Base-by-base conservation (phyloP, 331 rosid species). In the Dryas integrifolia region DNA sequence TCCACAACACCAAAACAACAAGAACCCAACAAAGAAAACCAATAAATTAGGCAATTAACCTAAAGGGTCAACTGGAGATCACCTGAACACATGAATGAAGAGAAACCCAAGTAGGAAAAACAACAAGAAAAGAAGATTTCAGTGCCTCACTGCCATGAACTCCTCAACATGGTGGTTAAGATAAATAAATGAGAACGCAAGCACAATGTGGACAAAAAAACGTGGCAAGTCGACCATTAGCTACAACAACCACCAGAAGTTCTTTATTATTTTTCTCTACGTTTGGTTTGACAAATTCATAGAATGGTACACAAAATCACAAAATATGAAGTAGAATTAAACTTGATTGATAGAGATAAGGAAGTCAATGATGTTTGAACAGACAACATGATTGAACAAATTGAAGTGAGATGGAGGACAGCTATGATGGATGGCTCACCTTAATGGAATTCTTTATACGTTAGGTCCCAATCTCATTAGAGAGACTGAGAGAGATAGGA, bases 281-380 rank as follows among this genome's bases (percentile, higher is more conserved):
- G 80, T 74, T 35, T 3, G 60, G 84, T 76, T 84, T 82, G 85
- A 80, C 86, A 35, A 80, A 69, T 80, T 80, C 90, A 74, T 6
- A 16, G 74, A 69, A 73, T 46, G 7, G 49, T 52, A 15, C 24
- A 40, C n/a, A 69, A 65, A 39, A 66, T 65, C 18, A 67, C 72
- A 64, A 70, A 69, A 7, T 35, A 21, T 46, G 38, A 49, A 14
- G 9, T 0, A 46, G 40, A 51, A 15, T 21, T 21, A 21, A 21
- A 21, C 24, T 21, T 21, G 24, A 21, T 41, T 21, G 21, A 21
- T 21, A 21, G 21, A 21, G 30, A 15, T 41, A 13, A 62, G 0
- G 58, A 68, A 74, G 77, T 64, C 80, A 66, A 48, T 56, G 44
- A n/a, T 5, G 73, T 43, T 65, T 26, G 76, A 14, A 24, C 4